These are phyloP conservation scores for Zopfia rhizophila DNA, from an alignment of 2,329 filamentous ascomycete species.

Conservation along the genomic window DNA sequence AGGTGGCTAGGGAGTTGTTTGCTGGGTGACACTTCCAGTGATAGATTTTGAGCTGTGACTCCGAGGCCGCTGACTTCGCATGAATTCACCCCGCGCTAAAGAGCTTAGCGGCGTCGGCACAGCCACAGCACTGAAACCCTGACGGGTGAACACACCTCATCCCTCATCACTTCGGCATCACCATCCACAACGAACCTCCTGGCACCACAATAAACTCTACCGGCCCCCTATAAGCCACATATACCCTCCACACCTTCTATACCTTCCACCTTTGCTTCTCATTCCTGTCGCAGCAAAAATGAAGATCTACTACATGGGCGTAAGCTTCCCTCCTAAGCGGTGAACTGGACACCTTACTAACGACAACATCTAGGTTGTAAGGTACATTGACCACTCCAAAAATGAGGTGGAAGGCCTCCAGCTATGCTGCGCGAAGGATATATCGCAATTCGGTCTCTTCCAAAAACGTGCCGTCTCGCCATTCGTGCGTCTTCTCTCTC, in stretches of 20 bases:
- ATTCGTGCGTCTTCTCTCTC: constrained; percentile 34
- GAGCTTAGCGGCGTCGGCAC: too few relatives aligned
- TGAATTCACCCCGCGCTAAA: too few relatives aligned
- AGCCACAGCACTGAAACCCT: too few relatives aligned
- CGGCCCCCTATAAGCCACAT: too few relatives aligned
- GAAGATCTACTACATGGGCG: constrained; percentile 90
- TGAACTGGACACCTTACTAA: constrained; percentile 23
- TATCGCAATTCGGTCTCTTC: constrained; percentile 83
- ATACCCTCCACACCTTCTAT: not conserved
- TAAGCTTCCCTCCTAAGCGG: constrained; percentile 60
- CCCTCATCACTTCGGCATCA: constrained; percentile 33
- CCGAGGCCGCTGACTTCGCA: too few relatives aligned
- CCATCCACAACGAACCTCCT: constrained; percentile 7
- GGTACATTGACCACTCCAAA: too few relatives aligned
- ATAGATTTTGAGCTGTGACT: too few relatives aligned
- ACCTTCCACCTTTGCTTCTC: not conserved
- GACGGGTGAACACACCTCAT: constrained; percentile 36
- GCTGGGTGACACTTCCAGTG: too few relatives aligned
- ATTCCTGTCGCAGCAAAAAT: constrained; percentile 63
- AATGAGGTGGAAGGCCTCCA: constrained; percentile 79
- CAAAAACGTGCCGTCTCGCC: constrained; percentile 62
- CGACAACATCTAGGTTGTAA: constrained; percentile 70
- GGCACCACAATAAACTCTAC: constrained; percentile 11
- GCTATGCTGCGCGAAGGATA: constrained; percentile 79
- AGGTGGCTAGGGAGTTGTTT: too few relatives aligned